These are phyloP conservation scores for Lotmaria passim DNA, from an alignment of 208 protist genomes.

Conservation along the genomic window DNA sequence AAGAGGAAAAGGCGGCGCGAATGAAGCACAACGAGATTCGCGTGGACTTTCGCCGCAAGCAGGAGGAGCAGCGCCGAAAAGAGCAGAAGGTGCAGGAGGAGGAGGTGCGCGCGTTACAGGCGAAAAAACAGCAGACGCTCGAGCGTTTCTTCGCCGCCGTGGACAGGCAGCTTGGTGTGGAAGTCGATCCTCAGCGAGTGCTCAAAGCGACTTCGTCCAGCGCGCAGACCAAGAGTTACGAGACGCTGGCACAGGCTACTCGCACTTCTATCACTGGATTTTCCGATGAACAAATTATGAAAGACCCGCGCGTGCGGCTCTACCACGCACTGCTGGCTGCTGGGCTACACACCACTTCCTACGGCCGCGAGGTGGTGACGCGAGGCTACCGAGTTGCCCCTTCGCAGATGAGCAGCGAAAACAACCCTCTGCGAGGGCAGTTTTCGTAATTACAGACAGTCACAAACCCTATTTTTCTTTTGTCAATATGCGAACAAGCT, in stretches of 20 bases:
- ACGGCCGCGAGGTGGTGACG: conserved; percentile 74
- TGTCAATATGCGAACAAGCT: not conserved
- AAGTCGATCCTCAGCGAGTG: conserved; percentile 58
- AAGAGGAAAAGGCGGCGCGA: conserved; percentile 40
- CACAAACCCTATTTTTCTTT: conserved; percentile 18
- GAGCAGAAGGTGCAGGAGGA: conserved; percentile 39
- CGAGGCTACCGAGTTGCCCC: conserved; percentile 61
- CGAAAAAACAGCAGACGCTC: conserved; percentile 57
- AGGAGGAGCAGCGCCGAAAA: conserved; percentile 49
- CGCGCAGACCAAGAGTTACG: conserved; percentile 46
- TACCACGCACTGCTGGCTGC: conserved; percentile 78
- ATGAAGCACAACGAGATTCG: conserved; percentile 56
- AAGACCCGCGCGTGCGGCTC: conserved; percentile 80
- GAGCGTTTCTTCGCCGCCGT: conserved; percentile 77
- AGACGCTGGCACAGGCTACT: conserved; percentile 47
- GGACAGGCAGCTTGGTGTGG: conserved; percentile 67
- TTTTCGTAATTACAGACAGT: conserved; percentile 27
- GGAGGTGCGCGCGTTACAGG: conserved; percentile 49
- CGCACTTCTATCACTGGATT: conserved; percentile 52
- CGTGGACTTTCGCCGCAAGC: conserved; percentile 56
- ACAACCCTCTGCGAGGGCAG: conserved; percentile 62
- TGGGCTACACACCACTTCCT: conserved; percentile 76
- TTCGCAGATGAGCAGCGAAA: conserved; percentile 75
- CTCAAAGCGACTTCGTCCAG: conserved; percentile 68
- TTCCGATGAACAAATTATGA: conserved; percentile 78